phyloP scores from a whole-genome alignment of 345 rosid species.

The Lepidium didymum region DNA sequence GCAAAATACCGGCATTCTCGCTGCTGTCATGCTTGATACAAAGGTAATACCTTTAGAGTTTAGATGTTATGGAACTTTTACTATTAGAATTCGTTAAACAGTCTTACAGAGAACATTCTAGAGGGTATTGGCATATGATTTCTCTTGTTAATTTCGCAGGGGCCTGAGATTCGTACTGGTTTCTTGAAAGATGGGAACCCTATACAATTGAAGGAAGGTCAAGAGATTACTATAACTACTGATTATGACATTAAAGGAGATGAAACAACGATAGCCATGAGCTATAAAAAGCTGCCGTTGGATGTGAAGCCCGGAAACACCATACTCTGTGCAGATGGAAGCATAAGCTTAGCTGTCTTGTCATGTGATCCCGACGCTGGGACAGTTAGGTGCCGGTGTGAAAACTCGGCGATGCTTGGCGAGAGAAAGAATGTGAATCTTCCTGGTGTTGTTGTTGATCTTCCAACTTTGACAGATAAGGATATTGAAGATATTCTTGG shows the following conservation, averaged over 20 bases:
- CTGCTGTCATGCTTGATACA: conserved; percentile 79
- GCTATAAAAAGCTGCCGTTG: conserved; percentile 76
- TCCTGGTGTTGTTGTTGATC: conserved; percentile 90
- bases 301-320: conserved; percentile 72
- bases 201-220: conserved; percentile 55
- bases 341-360: conserved; percentile 62
- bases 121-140: not conserved
- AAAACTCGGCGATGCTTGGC: conserved; percentile 76
- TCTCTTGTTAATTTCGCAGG: conserved; percentile 27
- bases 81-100: not conserved
- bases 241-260: conserved; percentile 71
- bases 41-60: conserved; percentile 33
- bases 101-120: not conserved
- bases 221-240: conserved; percentile 59
- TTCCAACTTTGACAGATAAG: conserved; percentile 81
- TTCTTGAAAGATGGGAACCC: conserved; percentile 59
- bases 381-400: conserved; percentile 82
- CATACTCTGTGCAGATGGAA: conserved; percentile 83
- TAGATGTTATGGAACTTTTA: not conserved
- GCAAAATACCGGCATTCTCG: conserved; percentile 60
- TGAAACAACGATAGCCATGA: conserved; percentile 68
- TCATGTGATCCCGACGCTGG: conserved; percentile 64
- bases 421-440: conserved; percentile 92
- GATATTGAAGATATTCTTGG: conserved; percentile 75
- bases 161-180: conserved; percentile 72